phyloP scores from a whole-genome alignment of 2,329 filamentous ascomycete genomes.

The Ceratocystiopsis brevicomis region DNA sequence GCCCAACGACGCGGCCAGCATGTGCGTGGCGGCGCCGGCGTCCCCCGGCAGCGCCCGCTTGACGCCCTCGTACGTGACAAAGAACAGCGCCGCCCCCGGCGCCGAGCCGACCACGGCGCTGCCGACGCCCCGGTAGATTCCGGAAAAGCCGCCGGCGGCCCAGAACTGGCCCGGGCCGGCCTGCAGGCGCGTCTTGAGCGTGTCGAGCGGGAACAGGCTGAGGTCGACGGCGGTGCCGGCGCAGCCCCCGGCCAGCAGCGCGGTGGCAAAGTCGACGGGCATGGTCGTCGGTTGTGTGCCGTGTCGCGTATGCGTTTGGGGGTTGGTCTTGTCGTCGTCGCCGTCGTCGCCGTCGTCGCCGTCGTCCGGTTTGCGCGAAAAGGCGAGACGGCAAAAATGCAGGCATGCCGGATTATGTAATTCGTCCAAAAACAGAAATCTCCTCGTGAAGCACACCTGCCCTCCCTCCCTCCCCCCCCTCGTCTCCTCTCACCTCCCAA shows the following conservation, averaged over 20 bases:
- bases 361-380: too few relatives aligned
- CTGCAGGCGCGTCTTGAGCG: constrained; percentile 93
- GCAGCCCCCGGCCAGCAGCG: constrained; percentile 63
- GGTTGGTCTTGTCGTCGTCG: too few relatives aligned
- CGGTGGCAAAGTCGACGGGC: constrained; percentile 33
- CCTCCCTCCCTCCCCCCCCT: too few relatives aligned
- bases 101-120: constrained; percentile 79
- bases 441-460: too few relatives aligned
- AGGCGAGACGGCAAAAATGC: too few relatives aligned
- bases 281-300: background rate
- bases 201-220: constrained; percentile 93
- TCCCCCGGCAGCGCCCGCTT: constrained; percentile 33
- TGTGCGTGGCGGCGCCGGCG: constrained; percentile 37
- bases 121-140: constrained; percentile 85
- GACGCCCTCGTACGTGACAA: constrained; percentile 74
- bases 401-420: background rate
- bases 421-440: background rate
- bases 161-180: constrained; percentile 49
- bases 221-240: constrained; percentile 94
- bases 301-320: too few relatives aligned
- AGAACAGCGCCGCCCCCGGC: constrained; percentile 90
- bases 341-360: too few relatives aligned
- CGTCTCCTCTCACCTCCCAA: too few relatives aligned
- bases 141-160: constrained; percentile 67
- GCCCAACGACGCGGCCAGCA: constrained; percentile 67